A percentile compares a stretch with the other conserved stretches of the same genome.
Evolutionary conservation across 768 basidiomycete species (phyloP).

Genomic region (Termitomyces sp.): DNA sequence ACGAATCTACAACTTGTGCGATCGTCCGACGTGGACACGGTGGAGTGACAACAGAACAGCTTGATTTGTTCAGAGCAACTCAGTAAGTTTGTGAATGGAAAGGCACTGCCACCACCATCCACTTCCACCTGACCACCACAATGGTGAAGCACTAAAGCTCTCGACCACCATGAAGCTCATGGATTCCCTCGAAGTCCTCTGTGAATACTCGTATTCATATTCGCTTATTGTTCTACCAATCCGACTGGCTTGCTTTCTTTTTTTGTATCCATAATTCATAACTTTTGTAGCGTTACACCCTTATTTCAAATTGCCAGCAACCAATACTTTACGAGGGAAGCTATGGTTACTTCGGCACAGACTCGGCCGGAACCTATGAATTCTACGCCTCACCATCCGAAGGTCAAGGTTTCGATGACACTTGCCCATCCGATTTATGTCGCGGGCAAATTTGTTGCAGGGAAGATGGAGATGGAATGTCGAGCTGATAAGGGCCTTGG

Average conservation of each 20-base stretch:
- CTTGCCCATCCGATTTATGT: slow-evolving; percentile 60
- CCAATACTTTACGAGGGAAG: not conserved
- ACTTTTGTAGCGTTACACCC: not conserved
- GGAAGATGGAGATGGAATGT: slow-evolving; percentile 80
- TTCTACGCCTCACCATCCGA: slow-evolving; percentile 72
- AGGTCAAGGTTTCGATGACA: slow-evolving; percentile 65
- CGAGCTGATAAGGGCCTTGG: slow-evolving; percentile 72
- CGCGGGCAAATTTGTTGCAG: slow-evolving; percentile 63
- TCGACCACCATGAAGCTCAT: not conserved
- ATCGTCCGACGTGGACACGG: no score
- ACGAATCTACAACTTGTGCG: no score
- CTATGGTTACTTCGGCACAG: slow-evolving; percentile 14
- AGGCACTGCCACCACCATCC: slow-evolving; percentile 10
- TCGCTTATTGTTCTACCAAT: not conserved
- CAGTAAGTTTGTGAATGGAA: no score
- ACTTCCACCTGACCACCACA: slow-evolving; percentile 4
- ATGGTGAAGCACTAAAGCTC: slow-evolving; percentile 12
- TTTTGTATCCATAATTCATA: slow-evolving; percentile 1
- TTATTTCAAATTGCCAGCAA: not conserved
- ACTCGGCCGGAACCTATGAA: slow-evolving; percentile 67
- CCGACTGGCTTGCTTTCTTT: not conserved
- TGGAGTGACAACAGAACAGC: no score
- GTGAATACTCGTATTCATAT: slow-evolving; percentile 3
- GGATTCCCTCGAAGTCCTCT: not conserved
- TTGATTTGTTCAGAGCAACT: no score